Percentiles rank a stretch among this genome's conserved stretches.
phyloP scores from a whole-genome alignment of 208 protist species.

The Leishmania braziliensis region DNA sequence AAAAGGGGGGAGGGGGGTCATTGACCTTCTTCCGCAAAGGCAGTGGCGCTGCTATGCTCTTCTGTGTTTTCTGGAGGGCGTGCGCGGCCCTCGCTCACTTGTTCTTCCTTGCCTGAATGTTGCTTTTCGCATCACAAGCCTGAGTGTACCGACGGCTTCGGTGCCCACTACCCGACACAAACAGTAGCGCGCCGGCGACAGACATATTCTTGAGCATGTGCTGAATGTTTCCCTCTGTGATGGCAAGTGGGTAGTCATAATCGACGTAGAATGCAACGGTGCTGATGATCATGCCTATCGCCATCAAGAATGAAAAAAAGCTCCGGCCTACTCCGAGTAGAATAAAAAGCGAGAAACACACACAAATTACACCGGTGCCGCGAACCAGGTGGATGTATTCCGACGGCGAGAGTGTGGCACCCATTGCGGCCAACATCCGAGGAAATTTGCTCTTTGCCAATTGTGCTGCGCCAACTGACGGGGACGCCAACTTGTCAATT shows the following conservation, averaged over 20 bases:
- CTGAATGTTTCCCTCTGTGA: constrained; percentile 38
- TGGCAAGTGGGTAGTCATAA: constrained; percentile 36
- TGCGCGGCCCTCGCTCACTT: constrained; percentile 17
- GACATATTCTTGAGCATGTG: constrained; percentile 64
- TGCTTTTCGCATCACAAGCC: constrained; percentile 22
- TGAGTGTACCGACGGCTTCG: constrained; percentile 43
- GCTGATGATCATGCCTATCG: constrained; percentile 45
- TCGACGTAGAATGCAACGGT: constrained; percentile 73
- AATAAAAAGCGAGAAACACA: constrained; percentile 82
- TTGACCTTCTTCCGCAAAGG: not conserved
- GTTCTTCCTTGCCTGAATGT: constrained; percentile 47
- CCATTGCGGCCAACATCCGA: constrained; percentile 34
- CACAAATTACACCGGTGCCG: constrained; percentile 53
- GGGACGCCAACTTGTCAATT: constrained; percentile 51
- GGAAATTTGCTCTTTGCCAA: constrained; percentile 79
- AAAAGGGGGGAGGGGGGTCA: not conserved
- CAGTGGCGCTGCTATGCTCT: not conserved
- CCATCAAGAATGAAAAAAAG: constrained; percentile 81
- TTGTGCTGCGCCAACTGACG: constrained; percentile 41
- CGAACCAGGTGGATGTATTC: constrained; percentile 67
- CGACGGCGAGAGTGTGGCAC: constrained; percentile 22
- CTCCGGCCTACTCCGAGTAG: constrained; percentile 76
- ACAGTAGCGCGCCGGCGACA: constrained; percentile 70
- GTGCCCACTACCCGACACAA: constrained; percentile 67
- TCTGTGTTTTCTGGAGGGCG: not conserved